A percentile compares a stretch with the other conserved stretches of the same genome.
phyloP scores from a whole-genome alignment of 169 alveolate genomes.

The Eimeria acervulina region DNA sequence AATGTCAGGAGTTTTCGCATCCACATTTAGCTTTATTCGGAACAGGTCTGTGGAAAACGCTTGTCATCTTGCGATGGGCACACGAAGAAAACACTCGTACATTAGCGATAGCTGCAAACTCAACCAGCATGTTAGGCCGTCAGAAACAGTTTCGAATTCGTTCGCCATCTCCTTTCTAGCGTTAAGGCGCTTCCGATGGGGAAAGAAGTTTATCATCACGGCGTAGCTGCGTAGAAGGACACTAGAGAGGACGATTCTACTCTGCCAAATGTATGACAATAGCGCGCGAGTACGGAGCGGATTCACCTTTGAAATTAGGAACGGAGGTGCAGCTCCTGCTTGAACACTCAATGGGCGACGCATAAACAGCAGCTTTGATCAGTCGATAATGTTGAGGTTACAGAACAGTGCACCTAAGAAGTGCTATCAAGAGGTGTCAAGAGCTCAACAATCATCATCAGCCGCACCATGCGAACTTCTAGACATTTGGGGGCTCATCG shows the following conservation, averaged over 20 bases:
- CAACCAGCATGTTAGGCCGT: not conserved
- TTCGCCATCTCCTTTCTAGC: slow-evolving; percentile 71
- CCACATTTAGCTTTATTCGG: slow-evolving; percentile 51
- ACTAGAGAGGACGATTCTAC: not conserved
- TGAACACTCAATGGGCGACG: too few species aligned
- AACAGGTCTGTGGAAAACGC: slow-evolving; percentile 73
- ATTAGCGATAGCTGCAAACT: not conserved
- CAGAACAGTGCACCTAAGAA: slow-evolving; percentile 19
- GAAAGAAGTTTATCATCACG: slow-evolving; percentile 53
- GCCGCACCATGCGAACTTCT: not conserved
- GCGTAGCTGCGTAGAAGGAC: not conserved
- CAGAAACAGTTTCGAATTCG: slow-evolving; percentile 54
- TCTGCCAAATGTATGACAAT: not conserved
- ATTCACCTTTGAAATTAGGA: not conserved
- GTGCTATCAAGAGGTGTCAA: slow-evolving; percentile 75
- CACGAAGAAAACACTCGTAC: not conserved
- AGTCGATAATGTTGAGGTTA: not conserved
- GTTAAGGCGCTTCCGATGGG: slow-evolving; percentile 63
- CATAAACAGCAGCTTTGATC: not conserved
- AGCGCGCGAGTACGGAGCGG: too few species aligned
- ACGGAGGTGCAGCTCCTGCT: not conserved
- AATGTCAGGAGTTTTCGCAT: slow-evolving; percentile 31
- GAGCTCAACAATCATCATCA: slow-evolving; percentile 61
- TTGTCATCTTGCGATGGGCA: slow-evolving; percentile 10
- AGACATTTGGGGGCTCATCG: not conserved